phyloP scores from a whole-genome alignment of 2,329 filamentous ascomycete genomes.

The Aspergillus texensis region DNA sequence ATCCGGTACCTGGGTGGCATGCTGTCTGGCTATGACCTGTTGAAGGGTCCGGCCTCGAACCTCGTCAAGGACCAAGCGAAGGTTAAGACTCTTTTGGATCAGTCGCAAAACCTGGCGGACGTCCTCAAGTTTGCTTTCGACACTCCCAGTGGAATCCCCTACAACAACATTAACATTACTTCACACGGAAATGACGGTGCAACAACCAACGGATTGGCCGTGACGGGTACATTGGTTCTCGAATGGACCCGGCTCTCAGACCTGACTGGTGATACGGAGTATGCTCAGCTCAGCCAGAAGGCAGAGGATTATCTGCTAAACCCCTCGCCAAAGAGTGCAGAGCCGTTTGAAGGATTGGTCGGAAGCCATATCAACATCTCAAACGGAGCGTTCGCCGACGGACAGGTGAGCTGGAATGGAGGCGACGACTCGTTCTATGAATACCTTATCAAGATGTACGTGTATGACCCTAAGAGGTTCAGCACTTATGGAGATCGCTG shows the following conservation, averaged over 20 bases:
- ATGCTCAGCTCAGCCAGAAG: constrained; percentile 66
- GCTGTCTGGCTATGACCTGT: constrained; percentile 69
- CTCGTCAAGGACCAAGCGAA: constrained; percentile 52
- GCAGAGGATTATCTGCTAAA: constrained; percentile 71
- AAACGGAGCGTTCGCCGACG: constrained; percentile 69
- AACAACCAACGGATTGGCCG: constrained; percentile 71
- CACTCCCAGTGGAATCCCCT: constrained; percentile 73
- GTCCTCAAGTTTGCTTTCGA: constrained; percentile 77
- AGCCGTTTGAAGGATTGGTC: constrained; percentile 77
- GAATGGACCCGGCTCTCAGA: constrained; percentile 85
- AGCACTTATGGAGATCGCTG: constrained; percentile 70
- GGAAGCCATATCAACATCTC: constrained; percentile 67
- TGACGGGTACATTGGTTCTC: constrained; percentile 74
- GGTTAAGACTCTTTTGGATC: constrained; percentile 64
- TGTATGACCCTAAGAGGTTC: constrained; percentile 72
- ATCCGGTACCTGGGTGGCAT: constrained; percentile 85
- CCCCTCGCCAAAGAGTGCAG: constrained; percentile 62
- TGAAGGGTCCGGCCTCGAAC: constrained; percentile 65
- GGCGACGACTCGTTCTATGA: constrained; percentile 83
- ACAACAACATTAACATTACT: constrained; percentile 66
- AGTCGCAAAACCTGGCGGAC: constrained; percentile 71
- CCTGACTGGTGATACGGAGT: constrained; percentile 67
- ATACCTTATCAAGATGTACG: constrained; percentile 88
- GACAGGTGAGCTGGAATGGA: constrained; percentile 73
- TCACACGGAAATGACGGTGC: constrained; percentile 55